Conservation (phyloP, 495 filamentous ascomycete genomes). For the Halenospora varia region DNA sequence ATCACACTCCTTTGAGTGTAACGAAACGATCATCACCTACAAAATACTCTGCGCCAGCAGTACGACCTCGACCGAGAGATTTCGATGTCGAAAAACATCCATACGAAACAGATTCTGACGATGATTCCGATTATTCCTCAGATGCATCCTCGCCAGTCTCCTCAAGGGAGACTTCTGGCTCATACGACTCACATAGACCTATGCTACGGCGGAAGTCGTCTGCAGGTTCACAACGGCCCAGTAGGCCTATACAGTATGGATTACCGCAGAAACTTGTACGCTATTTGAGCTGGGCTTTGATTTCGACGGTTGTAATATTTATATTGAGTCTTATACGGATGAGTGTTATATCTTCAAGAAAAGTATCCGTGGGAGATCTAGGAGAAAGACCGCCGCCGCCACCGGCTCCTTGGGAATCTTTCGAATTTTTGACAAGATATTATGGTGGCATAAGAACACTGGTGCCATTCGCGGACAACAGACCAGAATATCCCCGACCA, state of each 20-base stretch:
- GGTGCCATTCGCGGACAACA: constrained; percentile 54
- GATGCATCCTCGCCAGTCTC: constrained; percentile 37
- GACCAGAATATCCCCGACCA: constrained; percentile 71
- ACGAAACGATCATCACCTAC: constrained; percentile 18
- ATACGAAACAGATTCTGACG: constrained; percentile 35
- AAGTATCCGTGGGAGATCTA: constrained; percentile 51
- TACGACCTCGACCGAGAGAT: constrained; percentile 2
- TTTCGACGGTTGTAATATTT: constrained; percentile 65
- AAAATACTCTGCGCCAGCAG: constrained; percentile 10
- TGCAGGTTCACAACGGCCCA: constrained; percentile 7
- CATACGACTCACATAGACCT: constrained; percentile 43
- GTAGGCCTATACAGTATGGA: constrained; percentile 48
- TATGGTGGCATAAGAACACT: constrained; percentile 75
- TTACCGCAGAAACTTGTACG: constrained; percentile 61
- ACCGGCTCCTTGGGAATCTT: constrained; percentile 75
- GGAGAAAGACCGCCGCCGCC: constrained; percentile 43
- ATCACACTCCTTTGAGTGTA: constrained; percentile 15
- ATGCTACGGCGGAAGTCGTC: constrained; percentile 43
- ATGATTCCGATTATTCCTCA: constrained; percentile 35
- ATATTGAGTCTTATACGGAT: constrained; percentile 66
- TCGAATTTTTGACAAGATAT: constrained; percentile 77
- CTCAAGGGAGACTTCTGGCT: constrained; percentile 43
- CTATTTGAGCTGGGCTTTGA: constrained; percentile 67
- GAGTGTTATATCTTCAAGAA: constrained; percentile 59
- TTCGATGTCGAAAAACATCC: constrained; percentile 32